Evolutionary conservation across 176 grass and related monocot species (phyloP), one percentile per base, ranked within the genome.

Genomic region (Carex kokanica): DNA sequence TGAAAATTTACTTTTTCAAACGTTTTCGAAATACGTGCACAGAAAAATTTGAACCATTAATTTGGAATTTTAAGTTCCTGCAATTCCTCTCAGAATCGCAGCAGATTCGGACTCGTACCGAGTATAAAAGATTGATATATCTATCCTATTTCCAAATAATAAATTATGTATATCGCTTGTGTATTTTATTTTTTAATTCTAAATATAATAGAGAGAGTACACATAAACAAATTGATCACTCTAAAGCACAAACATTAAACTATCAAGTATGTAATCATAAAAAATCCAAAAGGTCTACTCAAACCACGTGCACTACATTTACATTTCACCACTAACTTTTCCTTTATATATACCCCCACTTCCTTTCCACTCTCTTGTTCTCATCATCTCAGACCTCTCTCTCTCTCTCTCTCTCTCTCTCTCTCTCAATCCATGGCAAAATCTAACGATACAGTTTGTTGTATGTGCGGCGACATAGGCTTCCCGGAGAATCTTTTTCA

Each of bases 391-490:
- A 15, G 17, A 38, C 32, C 32, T 2, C 31, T 57, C 38, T 58
- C 38, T 38, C 15, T 38, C 79, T n/a, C 20, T 45, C 15, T 79
- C 61, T 78, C 34, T 5, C 73, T 53, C 4, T 20, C 36, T 80
- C 56, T 21, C 18, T 63, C 15, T 52, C 79, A 29, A 16, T 67
- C 84, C 58, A 89, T 90, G 84, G 84, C 80, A 17, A 74, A 87
- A 5, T 80, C 72, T 80, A 41, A 78, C 69, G 74, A 84, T 79
- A 86, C 79, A 5, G 93, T 93, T 63, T 99, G 97, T 74, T 87
- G 93, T 82, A 99, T 99, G 97, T 99, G 97, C 80, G 97, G 97
- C 45, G 97, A 99, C 89, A 84, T 99, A 68, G 96, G 96, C 36
- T 99, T 99, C 91, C 89, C 91, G 32, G 96, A 99, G 27, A 99